Evolutionary conservation across 129 eudicot genomes (phyloP).

Genomic region (Calendula officinalis): DNA sequence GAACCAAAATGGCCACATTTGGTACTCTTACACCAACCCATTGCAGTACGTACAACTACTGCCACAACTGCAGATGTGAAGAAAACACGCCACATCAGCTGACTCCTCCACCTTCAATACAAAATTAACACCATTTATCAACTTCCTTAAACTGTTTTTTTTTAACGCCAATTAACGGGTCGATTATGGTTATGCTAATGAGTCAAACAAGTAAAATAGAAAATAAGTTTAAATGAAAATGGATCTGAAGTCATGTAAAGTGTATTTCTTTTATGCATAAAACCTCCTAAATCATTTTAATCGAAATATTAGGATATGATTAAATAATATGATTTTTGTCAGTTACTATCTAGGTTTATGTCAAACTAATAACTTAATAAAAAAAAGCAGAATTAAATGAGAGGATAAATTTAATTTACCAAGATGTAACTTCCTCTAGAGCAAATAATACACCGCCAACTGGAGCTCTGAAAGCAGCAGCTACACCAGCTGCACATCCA

Average conservation of each 20-base stretch:
- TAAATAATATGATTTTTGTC: not conserved
- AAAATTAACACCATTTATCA: slow-evolving; percentile 14
- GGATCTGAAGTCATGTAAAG: not conserved
- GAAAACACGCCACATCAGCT: slow-evolving; percentile 99
- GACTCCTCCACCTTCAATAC: slow-evolving; percentile 97
- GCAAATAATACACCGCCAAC: slow-evolving; percentile 99
- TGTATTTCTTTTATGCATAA: slow-evolving; percentile 2
- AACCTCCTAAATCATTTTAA: not conserved
- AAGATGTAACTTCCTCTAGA: slow-evolving; percentile 97
- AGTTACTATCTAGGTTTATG: not conserved
- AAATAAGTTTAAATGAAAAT: not conserved
- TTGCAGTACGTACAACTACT: slow-evolving; percentile 91
- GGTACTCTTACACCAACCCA: slow-evolving; percentile 94
- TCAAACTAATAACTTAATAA: not conserved
- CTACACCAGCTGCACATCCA: slow-evolving; percentile 99
- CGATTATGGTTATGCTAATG: not conserved
- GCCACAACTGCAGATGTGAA: slow-evolving; percentile 99
- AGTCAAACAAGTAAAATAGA: not conserved
- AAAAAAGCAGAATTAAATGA: slow-evolving; percentile 11
- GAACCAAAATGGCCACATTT: slow-evolving; percentile 98
- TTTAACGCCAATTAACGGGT: not conserved
- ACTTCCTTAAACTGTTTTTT: not conserved
- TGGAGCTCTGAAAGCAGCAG: slow-evolving; percentile 99
- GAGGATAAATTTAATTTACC: slow-evolving; percentile 47
- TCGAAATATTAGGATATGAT: not conserved